A percentile compares a stretch with the other conserved stretches of the same genome.
Conservation (phyloP, 208 protist genomes). For the Naegleria fowleri region DNA sequence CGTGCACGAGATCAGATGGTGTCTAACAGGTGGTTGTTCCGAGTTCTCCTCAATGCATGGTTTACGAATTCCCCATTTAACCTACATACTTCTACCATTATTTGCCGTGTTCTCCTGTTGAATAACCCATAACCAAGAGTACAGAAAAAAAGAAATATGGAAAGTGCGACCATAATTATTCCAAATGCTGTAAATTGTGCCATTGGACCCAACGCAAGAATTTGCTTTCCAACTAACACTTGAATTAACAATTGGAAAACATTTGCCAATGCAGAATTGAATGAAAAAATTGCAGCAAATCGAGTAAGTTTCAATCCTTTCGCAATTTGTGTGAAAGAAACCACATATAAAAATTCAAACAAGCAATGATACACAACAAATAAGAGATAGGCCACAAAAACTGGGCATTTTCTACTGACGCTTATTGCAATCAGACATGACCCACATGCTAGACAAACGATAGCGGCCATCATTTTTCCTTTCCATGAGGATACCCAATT, state of each 20-base stretch:
- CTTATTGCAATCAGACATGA: neutral
- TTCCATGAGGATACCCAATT: neutral
- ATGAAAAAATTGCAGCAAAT: constrained; percentile 16
- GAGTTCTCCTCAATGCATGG: too few relatives aligned
- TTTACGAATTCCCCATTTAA: too few relatives aligned
- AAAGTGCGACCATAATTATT: neutral
- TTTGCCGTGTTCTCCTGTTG: too few relatives aligned
- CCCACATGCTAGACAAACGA: neutral
- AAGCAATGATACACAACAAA: constrained; percentile 16
- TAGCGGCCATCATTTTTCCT: neutral
- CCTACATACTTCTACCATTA: too few relatives aligned
- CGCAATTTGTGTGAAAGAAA: constrained; percentile 12
- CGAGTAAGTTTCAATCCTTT: neutral
- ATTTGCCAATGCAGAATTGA: neutral
- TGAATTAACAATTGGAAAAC: neutral
- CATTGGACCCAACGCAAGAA: neutral
- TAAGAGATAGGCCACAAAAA: neutral
- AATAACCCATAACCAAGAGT: too few relatives aligned
- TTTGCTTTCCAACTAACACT: neutral
- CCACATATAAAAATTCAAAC: constrained; percentile 5
- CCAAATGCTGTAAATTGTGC: neutral
- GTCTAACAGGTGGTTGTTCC: too few relatives aligned
- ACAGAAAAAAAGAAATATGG: neutral
- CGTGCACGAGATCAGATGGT: too few relatives aligned
- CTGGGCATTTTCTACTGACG: neutral